These are phyloP conservation scores for Aquilaria sinensis DNA, from an alignment of 345 rosid species.

Conservation along the genomic window DNA sequence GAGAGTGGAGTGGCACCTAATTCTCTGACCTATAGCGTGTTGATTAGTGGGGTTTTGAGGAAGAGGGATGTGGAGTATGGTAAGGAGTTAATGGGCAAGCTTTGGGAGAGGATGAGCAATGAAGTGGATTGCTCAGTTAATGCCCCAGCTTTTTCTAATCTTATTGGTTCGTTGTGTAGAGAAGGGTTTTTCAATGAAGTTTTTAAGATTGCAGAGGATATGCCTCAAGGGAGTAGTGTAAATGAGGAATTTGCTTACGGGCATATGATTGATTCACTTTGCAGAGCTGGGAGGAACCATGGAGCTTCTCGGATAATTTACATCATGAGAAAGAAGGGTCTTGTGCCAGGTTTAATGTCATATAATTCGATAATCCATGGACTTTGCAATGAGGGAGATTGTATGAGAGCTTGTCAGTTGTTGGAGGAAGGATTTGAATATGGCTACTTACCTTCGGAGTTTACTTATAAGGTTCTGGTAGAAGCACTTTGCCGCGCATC, in stretches of 20 bases:
- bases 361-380: constrained; percentile 78
- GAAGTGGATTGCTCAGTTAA: constrained; percentile 39
- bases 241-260: constrained; percentile 52
- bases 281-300: constrained; percentile 49
- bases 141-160: constrained; percentile 59
- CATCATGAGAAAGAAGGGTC: constrained; percentile 62
- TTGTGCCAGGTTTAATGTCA: constrained; percentile 45
- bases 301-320: constrained; percentile 80
- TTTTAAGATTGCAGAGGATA: constrained; percentile 57
- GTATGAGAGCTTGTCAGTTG: constrained; percentile 78
- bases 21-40: constrained; percentile 53
- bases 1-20: constrained; percentile 37
- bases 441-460: constrained; percentile 64
- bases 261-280: constrained; percentile 71
- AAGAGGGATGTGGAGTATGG: constrained; percentile 35
- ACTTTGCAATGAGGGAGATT: constrained; percentile 62
- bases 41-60: constrained; percentile 56
- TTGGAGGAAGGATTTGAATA: constrained; percentile 62
- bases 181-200: constrained; percentile 60
- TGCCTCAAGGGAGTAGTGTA: constrained; percentile 58
- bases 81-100: constrained; percentile 38
- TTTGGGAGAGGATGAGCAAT: constrained; percentile 53
- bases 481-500: constrained; percentile 61
- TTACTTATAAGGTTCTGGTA: constrained; percentile 61
- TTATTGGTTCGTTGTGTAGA: constrained; percentile 56